A percentile compares a stretch with the other conserved stretches of the same genome.
Conservation (phyloP, 2,329 filamentous ascomycete genomes). For the Camillea tinctor region DNA sequence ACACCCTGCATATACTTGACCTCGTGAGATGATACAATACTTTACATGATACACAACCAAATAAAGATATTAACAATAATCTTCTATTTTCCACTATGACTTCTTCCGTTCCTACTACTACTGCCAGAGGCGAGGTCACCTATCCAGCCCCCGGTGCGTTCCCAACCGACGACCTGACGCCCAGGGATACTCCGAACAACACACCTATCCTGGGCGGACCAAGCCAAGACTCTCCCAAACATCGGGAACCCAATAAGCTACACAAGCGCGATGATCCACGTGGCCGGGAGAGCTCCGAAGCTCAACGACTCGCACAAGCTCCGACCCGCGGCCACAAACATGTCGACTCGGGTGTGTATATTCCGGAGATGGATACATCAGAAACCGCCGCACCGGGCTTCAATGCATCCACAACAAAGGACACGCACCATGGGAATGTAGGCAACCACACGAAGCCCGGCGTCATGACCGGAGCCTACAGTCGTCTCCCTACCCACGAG, state of each 20-base stretch:
- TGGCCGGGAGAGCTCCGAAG: constrained; percentile 6
- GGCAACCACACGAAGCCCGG: constrained; percentile 13
- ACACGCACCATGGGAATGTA: not conserved
- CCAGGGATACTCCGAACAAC: not conserved
- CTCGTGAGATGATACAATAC: too few species aligned
- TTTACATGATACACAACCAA: too few species aligned
- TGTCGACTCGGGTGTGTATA: constrained; percentile 9
- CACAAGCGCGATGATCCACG: constrained; percentile 20
- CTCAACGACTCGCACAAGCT: not conserved
- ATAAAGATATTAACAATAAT: not conserved
- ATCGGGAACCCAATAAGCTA: constrained; percentile 14
- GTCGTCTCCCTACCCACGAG: constrained; percentile 10
- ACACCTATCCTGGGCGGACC: not conserved
- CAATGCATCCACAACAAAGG: not conserved
- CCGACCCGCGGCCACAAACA: constrained; percentile 10
- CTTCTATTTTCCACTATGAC: not conserved
- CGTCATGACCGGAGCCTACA: constrained; percentile 24
- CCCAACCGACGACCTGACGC: not conserved
- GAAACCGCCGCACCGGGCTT: too few species aligned
- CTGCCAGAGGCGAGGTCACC: not conserved
- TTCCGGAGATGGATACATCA: not conserved
- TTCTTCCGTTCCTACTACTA: not conserved
- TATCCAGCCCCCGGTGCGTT: not conserved
- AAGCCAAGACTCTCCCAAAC: not conserved
- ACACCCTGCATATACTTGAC: not conserved